Evolutionary conservation across 1,139 yeast genomes (phyloP).

Genomic region (Candida tropicalis): DNA sequence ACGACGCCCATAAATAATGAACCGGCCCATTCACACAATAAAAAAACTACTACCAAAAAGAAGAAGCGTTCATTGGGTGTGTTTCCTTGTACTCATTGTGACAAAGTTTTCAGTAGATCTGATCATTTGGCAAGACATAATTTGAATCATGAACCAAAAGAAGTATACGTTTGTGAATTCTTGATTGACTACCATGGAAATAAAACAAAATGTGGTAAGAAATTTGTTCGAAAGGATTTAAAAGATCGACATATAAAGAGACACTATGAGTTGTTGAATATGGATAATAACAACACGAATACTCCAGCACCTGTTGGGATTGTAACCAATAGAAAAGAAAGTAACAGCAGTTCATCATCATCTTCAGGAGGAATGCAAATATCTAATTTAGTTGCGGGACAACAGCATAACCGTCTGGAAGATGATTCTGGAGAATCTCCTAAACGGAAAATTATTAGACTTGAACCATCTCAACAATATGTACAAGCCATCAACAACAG

Average conservation of each 20-base stretch:
- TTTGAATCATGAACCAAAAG: conserved; percentile 42
- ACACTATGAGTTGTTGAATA: conserved; percentile 24
- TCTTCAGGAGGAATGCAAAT: conserved; percentile 1
- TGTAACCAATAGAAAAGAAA: conserved; percentile 2
- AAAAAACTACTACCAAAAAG: conserved; percentile 6
- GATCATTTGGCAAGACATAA: conserved; percentile 48
- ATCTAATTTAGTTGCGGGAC: conserved; percentile 1
- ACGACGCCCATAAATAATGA: neutral
- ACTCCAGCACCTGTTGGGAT: neutral
- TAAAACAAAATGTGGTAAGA: conserved; percentile 35
- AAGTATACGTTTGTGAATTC: conserved; percentile 34
- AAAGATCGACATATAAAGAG: conserved; percentile 42
- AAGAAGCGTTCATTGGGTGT: conserved; percentile 21
- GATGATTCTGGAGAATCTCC: neutral
- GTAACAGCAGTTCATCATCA: neutral
- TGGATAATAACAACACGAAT: neutral
- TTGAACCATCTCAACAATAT: neutral
- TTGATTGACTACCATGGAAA: conserved; percentile 29
- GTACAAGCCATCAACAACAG: neutral
- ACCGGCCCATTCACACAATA: neutral
- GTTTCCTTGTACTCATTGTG: conserved; percentile 32
- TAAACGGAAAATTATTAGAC: neutral
- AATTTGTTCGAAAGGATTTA: conserved; percentile 43
- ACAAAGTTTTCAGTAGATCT: conserved; percentile 43
- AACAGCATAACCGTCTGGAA: conserved; percentile 4